phyloP scores from a whole-genome alignment of 1,284 basidiomycete species.

The Ganoderma sinense region DNA sequence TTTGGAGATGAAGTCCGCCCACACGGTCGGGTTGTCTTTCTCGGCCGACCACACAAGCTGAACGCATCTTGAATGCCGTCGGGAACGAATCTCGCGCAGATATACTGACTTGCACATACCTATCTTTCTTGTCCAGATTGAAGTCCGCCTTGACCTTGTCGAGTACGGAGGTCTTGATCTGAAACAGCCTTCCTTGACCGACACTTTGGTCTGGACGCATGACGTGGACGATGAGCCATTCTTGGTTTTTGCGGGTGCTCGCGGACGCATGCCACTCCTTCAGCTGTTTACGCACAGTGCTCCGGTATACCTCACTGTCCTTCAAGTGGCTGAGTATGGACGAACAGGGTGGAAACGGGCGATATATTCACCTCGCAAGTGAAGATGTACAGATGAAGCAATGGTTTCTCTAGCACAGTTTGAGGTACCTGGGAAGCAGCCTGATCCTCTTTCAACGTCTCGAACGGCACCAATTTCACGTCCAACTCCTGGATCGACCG shows the following conservation, averaged over 20 bases:
- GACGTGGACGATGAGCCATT: conserved; percentile 91
- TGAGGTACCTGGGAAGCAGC: conserved; percentile 76
- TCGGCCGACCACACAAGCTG: conserved; percentile 77
- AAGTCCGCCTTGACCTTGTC: conserved; percentile 96
- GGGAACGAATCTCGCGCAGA: conserved; percentile 5
- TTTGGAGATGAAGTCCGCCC: conserved; percentile 90
- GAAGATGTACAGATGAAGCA: conserved; percentile 88
- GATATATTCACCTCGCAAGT: conserved; percentile 78
- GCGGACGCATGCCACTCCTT: conserved; percentile 88
- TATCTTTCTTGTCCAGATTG: conserved; percentile 87
- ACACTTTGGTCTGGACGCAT: conserved; percentile 72
- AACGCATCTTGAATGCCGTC: conserved; percentile 64
- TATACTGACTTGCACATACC: conserved; percentile 55
- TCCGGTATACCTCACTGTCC: conserved; percentile 89
- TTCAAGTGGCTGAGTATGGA: conserved; percentile 42
- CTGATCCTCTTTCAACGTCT: conserved; percentile 74
- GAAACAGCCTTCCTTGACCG: conserved; percentile 74
- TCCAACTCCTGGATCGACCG: conserved; percentile 90
- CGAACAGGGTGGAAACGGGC: background rate
- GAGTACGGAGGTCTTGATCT: conserved; percentile 83
- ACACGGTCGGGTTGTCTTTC: conserved; percentile 81
- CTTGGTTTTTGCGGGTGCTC: conserved; percentile 78
- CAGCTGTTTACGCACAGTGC: conserved; percentile 82
- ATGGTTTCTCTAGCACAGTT: conserved; percentile 84
- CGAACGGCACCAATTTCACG: conserved; percentile 75